phyloP scores from a whole-genome alignment of 305 asterid genomes.

The Striga hermonthica region DNA sequence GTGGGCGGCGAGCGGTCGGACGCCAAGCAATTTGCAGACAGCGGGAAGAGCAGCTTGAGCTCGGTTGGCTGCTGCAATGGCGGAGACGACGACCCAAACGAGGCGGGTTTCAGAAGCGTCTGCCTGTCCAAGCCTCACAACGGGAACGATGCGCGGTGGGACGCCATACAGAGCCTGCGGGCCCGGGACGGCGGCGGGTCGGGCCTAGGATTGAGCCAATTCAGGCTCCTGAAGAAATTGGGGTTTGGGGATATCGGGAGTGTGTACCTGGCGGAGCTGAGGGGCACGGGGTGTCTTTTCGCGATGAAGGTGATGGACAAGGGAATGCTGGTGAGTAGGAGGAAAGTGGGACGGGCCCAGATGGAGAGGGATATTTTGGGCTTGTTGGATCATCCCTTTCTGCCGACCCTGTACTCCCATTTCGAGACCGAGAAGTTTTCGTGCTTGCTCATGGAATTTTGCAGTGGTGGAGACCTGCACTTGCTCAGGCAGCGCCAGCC shows the following conservation, averaged over 20 bases:
- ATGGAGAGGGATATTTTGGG: constrained; percentile 87
- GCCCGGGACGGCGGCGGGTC: constrained; percentile 47
- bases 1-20: constrained; percentile 38
- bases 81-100: constrained; percentile 47
- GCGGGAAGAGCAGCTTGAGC: constrained; percentile 59
- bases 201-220: constrained; percentile 73
- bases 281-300: constrained; percentile 66
- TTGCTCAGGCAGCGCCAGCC: constrained; percentile 92
- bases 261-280: constrained; percentile 86
- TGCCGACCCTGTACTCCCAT: constrained; percentile 88
- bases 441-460: constrained; percentile 88
- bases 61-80: constrained; percentile 46
- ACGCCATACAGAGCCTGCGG: constrained; percentile 65
- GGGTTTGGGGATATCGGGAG: constrained; percentile 99
- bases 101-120: constrained; percentile 57
- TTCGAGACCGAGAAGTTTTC: constrained; percentile 90
- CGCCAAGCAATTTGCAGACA: constrained; percentile 42
- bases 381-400: constrained; percentile 87
- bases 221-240: constrained; percentile 82
- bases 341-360: constrained; percentile 81
- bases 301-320: constrained; percentile 96
- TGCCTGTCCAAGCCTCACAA: constrained; percentile 79
- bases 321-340: constrained; percentile 80
- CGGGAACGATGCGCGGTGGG: constrained; percentile 82
- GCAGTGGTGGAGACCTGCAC: constrained; percentile 97